Base-by-base conservation (phyloP, 805 yeast species). In the Kockiozyma suomiensis region DNA sequence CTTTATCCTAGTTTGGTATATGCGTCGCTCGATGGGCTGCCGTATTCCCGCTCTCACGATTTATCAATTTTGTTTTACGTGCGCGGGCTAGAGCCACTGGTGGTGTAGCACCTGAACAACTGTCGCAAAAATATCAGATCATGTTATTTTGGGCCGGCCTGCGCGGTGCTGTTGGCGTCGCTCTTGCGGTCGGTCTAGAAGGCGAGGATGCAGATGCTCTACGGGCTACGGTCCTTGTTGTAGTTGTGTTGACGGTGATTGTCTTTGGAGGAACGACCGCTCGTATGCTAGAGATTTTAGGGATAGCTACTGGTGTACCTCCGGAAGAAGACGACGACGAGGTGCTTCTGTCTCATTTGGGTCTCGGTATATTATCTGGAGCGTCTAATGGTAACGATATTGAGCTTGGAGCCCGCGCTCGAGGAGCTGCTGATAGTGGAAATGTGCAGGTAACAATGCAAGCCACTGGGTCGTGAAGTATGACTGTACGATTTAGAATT, bases 101-200 rank as follows among this genome's bases (percentile, higher is more conserved):
- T 10, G 71, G 70, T 66, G 13, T 52, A 70, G 32, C 81, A 10
- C 87, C 88, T 1, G 97, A 91, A 69, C 98, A 93, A 75, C 91
- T 94, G 63, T 94, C 97, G 26, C 93, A 90, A 69, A 90, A 87
- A 62, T 94, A 94, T 74, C 99, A 94, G 76, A 90, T 91, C 89
- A 94, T 94, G 99, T 90, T 93, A 52, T 94, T 94, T 73, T 94
- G 99, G 99, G 99, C 99, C 1, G 99, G 99, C 2, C 79, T 94
- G 58, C 81, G 99, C 71, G 99, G 99, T 61, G 99, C 99, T 0
- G 99, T 94, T 37, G 99, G 99, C 66, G 99, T 94, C 3, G 99
- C 99, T 0, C 81, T 94, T 70, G 99, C 99, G 0, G 90, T 96
- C 85, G 99, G 99, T 13, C 78, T 94, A 42, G 96, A 90, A 75